phyloP scores from a whole-genome alignment of 2,329 filamentous ascomycete genomes.

The Fusarium buxicola region DNA sequence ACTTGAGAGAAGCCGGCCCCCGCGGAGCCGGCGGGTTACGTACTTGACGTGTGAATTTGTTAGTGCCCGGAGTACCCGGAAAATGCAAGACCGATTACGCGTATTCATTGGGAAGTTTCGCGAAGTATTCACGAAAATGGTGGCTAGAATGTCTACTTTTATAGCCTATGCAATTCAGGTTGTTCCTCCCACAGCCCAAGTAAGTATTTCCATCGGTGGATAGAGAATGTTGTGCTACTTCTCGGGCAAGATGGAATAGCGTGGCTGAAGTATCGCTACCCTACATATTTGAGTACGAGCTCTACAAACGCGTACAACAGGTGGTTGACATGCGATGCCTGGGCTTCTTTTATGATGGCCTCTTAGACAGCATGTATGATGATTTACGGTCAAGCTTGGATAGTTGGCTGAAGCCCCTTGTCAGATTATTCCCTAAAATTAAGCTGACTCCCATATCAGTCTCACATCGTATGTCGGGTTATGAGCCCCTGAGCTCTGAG shows the following conservation, averaged over 20 bases:
- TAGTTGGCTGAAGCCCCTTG: not conserved
- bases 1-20: slow-evolving; percentile 32
- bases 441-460: not conserved
- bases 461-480: slow-evolving; percentile 5
- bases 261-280: slow-evolving; percentile 15
- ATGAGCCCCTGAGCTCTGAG: not conserved
- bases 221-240: not conserved
- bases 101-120: not conserved
- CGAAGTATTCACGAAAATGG: not conserved
- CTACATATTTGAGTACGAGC: slow-evolving; percentile 11
- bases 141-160: too few relatives aligned
- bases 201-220: not conserved
- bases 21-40: slow-evolving; percentile 30
- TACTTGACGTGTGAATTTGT: slow-evolving; percentile 28
- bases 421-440: not conserved
- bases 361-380: not conserved
- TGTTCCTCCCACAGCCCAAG: too few relatives aligned
- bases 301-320: not conserved
- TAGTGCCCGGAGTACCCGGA: slow-evolving; percentile 41
- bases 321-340: slow-evolving; percentile 13
- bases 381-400: not conserved
- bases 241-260: slow-evolving; percentile 3
- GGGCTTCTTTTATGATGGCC: slow-evolving; percentile 13
- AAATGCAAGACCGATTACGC: slow-evolving; percentile 6
- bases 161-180: too few relatives aligned